Conservation (phyloP, 2,329 filamentous ascomycete genomes). For the Trichoderma koningii region DNA sequence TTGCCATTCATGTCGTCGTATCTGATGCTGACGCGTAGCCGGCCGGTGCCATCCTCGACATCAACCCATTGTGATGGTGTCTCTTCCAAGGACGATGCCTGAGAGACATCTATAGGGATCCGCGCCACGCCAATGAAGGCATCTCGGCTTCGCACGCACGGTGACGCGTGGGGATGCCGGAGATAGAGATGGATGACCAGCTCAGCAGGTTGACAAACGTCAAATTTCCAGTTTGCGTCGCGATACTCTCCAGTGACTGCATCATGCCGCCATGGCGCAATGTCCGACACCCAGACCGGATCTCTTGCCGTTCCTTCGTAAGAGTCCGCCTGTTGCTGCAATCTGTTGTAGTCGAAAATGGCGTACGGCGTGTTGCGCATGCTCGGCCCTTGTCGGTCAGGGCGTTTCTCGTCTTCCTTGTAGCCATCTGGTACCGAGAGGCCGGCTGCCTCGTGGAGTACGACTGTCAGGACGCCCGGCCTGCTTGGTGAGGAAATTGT, state of each 20-base stretch:
- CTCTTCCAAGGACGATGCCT: not conserved
- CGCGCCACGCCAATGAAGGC: not conserved
- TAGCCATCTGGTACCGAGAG: not conserved
- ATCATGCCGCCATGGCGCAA: not conserved
- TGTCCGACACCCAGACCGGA: not conserved
- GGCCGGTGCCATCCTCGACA: constrained; percentile 2
- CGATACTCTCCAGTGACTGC: not conserved
- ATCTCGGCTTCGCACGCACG: not conserved
- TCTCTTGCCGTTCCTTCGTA: not conserved
- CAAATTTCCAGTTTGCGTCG: not conserved
- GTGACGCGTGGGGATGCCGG: not conserved
- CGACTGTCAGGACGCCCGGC: not conserved
- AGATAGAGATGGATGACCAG: constrained; percentile 3
- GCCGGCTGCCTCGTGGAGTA: not conserved
- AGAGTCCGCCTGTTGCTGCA: not conserved
- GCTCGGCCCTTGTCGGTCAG: not conserved
- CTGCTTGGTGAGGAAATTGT: not conserved
- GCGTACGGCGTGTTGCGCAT: not conserved
- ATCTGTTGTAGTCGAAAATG: not conserved
- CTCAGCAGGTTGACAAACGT: not conserved
- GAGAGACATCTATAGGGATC: constrained; percentile 2
- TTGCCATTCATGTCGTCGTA: not conserved
- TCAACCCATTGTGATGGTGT: constrained; percentile 5
- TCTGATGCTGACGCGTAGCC: constrained; percentile 3
- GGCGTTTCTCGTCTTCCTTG: not conserved